Base-by-base conservation (phyloP, 2,329 filamentous ascomycete species). In the Xylaria sp. region DNA sequence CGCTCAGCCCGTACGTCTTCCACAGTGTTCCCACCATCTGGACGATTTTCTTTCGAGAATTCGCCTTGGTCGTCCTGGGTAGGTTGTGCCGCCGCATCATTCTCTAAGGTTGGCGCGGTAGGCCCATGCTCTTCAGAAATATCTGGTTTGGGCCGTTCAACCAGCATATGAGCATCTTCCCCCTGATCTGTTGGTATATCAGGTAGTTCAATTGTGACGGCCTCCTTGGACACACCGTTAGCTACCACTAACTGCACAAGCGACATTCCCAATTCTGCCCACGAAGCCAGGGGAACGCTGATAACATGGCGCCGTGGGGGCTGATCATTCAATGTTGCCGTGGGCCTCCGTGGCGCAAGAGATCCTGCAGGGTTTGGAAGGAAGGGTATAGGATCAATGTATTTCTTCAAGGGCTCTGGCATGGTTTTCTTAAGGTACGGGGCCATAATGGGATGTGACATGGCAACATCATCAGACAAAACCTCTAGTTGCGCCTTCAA, bases 361-460 rank as follows among this genome's bases (percentile, higher is more conserved):
- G 59, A 66, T 57, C 59, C 63, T 29, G 78, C 79, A 1, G 78
- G 77, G 49, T 86, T 73, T 0, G 84, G 83, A 0, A 88, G 73
- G 65, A 83, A 87, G 1, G 84, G 78, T n/a, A 86, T 78, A 0
- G 84, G 84, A 50, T 88, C 85, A 17, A 86, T 70, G 47, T 81
- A 78, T 22, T 79, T 80, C 57, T 76, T 77, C 21, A 88, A 71
- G 13, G 76, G 68, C 1, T 69, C 60, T 0, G 83, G 77, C 69
- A 88, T 76, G 37, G 76, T 71, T 50, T 76, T 79, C 50, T 78
- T 78, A 0, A 78, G 51, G 68, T 81, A 88, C 0, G 84, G 83
- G 1, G 70, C 72, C 79, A 88, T 83, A 34, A 79, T 75, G 0
- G 85, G 85, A 62, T 88, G 85, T 2, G 80, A 80, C 22, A 86